phyloP scores from a whole-genome alignment of 257 asterid genomes.

The Solanum ahanhuiri region DNA sequence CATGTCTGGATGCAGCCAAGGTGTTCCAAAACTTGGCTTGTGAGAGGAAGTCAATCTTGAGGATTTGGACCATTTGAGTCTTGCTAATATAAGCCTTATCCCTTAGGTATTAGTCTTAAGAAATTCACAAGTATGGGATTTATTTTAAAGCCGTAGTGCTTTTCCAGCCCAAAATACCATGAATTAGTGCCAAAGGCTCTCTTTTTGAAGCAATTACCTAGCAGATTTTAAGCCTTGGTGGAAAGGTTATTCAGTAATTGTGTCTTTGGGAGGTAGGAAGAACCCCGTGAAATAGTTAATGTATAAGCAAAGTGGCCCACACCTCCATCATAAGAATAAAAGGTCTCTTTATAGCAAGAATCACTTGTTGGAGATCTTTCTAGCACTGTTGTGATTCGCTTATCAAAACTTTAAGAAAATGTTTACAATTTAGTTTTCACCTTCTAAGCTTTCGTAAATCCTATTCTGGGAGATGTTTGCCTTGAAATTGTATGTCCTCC shows the following conservation, averaged over 20 bases:
- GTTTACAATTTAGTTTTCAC: neutral
- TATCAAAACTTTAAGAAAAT: too few species aligned
- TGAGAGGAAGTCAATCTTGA: neutral
- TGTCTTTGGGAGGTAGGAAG: neutral
- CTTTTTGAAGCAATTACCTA: neutral
- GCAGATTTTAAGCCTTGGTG: neutral
- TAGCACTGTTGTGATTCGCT: neutral
- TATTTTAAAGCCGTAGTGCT: neutral
- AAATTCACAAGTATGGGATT: neutral
- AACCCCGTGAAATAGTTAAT: neutral
- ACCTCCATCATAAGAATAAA: neutral
- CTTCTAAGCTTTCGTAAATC: neutral
- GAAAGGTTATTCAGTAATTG: neutral
- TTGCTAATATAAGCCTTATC: neutral
- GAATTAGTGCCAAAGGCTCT: neutral
- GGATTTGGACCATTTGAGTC: neutral
- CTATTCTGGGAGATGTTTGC: neutral
- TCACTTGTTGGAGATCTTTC: neutral
- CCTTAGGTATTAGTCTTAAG: neutral
- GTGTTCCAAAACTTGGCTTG: neutral
- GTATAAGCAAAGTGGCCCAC: neutral
- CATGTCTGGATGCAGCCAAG: neutral
- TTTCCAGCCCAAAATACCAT: neutral
- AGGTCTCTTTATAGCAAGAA: neutral
- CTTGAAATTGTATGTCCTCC: neutral